Percentiles rank a stretch among this genome's conserved stretches.
These are phyloP conservation scores for Inonotus hispidus DNA, from an alignment of 1,284 basidiomycete genomes.

Conservation along the genomic window DNA sequence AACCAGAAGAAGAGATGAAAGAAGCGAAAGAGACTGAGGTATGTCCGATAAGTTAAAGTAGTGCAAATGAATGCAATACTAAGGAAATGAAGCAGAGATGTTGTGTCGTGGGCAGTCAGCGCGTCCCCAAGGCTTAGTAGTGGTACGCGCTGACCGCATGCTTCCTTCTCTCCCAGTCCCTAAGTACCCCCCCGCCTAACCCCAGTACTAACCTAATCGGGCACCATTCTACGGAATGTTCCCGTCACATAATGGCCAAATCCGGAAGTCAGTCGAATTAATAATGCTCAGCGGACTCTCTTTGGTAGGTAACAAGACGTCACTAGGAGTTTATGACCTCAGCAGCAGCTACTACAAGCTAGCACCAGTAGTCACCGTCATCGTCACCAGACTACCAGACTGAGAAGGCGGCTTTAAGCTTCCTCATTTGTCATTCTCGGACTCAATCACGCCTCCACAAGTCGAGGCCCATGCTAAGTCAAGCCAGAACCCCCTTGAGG, in stretches of 20 bases:
- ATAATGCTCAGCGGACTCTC: not conserved
- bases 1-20: not conserved
- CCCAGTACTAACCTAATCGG: not conserved
- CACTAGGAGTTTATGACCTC: not conserved
- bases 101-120: not conserved
- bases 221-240: not conserved
- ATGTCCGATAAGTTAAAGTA: conserved; percentile 18
- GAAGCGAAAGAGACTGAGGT: not conserved
- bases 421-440: too few relatives aligned
- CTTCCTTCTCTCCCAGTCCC: not conserved
- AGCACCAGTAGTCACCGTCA: too few relatives aligned
- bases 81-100: not conserved
- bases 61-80: not conserved
- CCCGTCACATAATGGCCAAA: not conserved
- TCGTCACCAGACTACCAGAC: too few relatives aligned
- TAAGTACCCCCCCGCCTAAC: not conserved
- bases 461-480: not conserved
- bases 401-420: too few relatives aligned
- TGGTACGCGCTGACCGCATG: not conserved
- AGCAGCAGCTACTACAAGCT: not conserved
- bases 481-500: conserved; percentile 1
- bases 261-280: not conserved
- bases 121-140: not conserved
- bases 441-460: not conserved
- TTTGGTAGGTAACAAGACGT: not conserved